Evolutionary conservation across 2,329 filamentous ascomycete species (phyloP).

Genomic region (Apiospora kogelbergensis): DNA sequence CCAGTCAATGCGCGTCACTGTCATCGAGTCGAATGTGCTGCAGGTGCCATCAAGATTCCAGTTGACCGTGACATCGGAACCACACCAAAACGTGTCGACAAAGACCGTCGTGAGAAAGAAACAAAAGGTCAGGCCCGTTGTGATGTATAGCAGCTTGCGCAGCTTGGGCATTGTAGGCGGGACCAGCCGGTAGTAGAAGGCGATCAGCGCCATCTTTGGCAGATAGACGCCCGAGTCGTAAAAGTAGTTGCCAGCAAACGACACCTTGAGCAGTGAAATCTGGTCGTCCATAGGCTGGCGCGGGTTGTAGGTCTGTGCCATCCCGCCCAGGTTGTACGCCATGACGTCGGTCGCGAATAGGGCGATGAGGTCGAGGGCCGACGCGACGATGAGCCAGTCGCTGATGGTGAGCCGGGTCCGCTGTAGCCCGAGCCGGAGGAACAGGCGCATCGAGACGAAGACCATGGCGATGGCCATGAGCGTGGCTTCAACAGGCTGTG

Average conservation of each 20-base stretch:
- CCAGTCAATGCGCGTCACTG: conserved; percentile 5
- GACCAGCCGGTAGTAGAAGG: conserved; percentile 14
- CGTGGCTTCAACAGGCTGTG: conserved; percentile 6
- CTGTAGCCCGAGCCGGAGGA: conserved; percentile 5
- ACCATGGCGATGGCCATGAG: background rate
- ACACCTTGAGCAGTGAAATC: conserved; percentile 10
- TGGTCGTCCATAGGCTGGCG: background rate
- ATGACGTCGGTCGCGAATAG: conserved; percentile 7
- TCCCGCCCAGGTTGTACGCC: conserved; percentile 1
- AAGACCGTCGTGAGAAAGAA: conserved; percentile 10
- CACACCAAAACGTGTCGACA: conserved; percentile 12
- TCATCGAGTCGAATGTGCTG: conserved; percentile 6
- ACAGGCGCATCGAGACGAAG: conserved; percentile 3
- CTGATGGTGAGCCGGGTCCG: conserved; percentile 3
- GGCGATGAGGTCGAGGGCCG: background rate
- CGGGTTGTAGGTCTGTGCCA: background rate
- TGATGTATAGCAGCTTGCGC: conserved; percentile 5
- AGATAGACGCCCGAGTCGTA: conserved; percentile 17
- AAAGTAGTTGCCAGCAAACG: conserved; percentile 16
- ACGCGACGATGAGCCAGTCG: conserved; percentile 7
- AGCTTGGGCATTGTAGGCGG: conserved; percentile 11
- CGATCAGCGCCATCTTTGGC: conserved; percentile 14
- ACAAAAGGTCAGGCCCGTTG: background rate
- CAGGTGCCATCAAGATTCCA: conserved; percentile 8
- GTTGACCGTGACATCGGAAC: background rate